Conservation (phyloP, 2,329 filamentous ascomycete species). For the Diplodia seriata region DNA sequence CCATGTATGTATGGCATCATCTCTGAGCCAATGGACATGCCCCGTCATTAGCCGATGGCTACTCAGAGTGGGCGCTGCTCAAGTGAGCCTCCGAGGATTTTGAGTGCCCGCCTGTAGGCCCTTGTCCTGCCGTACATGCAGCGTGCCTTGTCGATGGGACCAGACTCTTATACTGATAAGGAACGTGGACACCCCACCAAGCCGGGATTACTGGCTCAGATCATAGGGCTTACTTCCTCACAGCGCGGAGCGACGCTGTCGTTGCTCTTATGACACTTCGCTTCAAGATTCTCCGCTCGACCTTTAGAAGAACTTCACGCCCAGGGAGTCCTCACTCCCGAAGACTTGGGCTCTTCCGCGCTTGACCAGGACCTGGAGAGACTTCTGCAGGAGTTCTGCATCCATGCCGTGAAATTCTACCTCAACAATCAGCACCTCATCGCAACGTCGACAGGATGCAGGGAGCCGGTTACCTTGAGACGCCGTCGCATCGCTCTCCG, state of each 20-base stretch:
- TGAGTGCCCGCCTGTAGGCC: background rate
- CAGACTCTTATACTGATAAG: background rate
- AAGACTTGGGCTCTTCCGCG: constrained; percentile 93
- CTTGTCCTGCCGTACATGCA: background rate
- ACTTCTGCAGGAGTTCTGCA: constrained; percentile 77
- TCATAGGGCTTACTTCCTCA: background rate
- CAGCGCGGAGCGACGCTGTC: background rate
- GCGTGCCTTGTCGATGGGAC: background rate
- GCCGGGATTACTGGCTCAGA: background rate
- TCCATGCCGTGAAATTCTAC: constrained; percentile 87
- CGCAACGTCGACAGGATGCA: no score
- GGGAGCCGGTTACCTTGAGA: constrained; percentile 63
- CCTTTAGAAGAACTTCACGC: constrained; percentile 92
- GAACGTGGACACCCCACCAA: background rate
- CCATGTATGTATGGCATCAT: background rate
- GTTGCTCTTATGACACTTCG: background rate
- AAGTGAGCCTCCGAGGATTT: background rate
- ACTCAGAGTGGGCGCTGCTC: background rate
- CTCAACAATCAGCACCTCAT: background rate
- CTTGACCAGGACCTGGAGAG: constrained; percentile 82
- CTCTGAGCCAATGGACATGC: background rate
- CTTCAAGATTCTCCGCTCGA: background rate
- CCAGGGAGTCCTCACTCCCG: constrained; percentile 83
- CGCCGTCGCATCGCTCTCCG: constrained; percentile 80
- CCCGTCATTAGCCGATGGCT: background rate